Evolutionary conservation across 2,329 filamentous ascomycete genomes (phyloP).

Genomic region (Xylaria sp.): DNA sequence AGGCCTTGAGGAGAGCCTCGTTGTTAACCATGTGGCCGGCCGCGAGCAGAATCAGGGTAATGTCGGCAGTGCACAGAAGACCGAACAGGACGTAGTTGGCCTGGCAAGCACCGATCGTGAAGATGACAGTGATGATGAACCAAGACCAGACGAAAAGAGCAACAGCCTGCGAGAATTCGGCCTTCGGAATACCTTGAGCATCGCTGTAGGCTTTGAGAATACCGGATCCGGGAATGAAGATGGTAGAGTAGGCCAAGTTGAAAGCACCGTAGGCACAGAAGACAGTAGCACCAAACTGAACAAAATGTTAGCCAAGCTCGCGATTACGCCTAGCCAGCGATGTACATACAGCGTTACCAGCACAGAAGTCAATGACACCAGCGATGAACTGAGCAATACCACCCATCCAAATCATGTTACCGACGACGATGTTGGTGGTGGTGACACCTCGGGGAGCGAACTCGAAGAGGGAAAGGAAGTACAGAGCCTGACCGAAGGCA

Average conservation of each 20-base stretch:
- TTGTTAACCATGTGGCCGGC: constrained; percentile 41
- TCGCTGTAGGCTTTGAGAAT: constrained; percentile 53
- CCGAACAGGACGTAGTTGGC: constrained; percentile 41
- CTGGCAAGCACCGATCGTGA: constrained; percentile 45
- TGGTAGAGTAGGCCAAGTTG: constrained; percentile 54
- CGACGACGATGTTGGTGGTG: constrained; percentile 48
- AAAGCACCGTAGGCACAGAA: constrained; percentile 55
- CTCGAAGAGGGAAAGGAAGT: constrained; percentile 43
- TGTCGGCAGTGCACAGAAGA: constrained; percentile 41
- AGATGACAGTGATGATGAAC: constrained; percentile 46
- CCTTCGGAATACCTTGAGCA: constrained; percentile 42
- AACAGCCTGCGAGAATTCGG: constrained; percentile 45
- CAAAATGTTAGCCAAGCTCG: constrained; percentile 14
- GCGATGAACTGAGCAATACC: constrained; percentile 47
- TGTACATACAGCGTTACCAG: constrained; percentile 44
- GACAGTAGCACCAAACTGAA: constrained; percentile 52
- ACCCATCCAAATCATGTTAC: constrained; percentile 53
- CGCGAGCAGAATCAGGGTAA: constrained; percentile 44
- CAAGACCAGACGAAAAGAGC: constrained; percentile 46
- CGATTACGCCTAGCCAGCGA: background rate
- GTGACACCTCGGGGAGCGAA: constrained; percentile 41
- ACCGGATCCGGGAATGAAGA: constrained; percentile 53
- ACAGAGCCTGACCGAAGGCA: constrained; percentile 52
- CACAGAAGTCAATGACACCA: constrained; percentile 44
- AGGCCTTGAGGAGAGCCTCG: constrained; percentile 40